Evolutionary conservation across 768 basidiomycete species (phyloP).

Genomic region (Russula griseocarnosa): DNA sequence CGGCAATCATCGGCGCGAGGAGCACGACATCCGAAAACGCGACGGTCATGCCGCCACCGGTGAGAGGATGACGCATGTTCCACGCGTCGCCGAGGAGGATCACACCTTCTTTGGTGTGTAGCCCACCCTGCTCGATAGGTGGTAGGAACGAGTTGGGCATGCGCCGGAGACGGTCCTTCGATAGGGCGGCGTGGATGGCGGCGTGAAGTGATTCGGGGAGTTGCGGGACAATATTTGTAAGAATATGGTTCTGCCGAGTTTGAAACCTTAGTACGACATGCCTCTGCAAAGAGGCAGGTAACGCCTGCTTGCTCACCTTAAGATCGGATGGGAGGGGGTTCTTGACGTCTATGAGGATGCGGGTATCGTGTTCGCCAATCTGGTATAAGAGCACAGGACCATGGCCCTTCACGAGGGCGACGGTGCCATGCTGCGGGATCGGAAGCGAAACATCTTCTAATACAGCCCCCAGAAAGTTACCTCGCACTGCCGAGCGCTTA

Average conservation of each 20-base stretch:
- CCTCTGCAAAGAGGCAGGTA: background rate
- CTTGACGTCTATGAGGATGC: constrained; percentile 91
- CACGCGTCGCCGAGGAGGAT: constrained; percentile 92
- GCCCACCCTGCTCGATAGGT: constrained; percentile 57
- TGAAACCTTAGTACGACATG: background rate
- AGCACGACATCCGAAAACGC: constrained; percentile 83
- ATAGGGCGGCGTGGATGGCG: constrained; percentile 63
- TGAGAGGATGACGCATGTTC: constrained; percentile 99
- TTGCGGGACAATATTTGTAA: constrained; percentile 69
- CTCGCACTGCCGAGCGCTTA: constrained; percentile 58
- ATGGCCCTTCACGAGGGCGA: constrained; percentile 69
- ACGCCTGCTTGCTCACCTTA: constrained; percentile 44
- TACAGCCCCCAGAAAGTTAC: constrained; percentile 82
- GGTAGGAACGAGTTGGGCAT: constrained; percentile 98
- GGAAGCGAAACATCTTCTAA: constrained; percentile 74
- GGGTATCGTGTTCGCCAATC: constrained; percentile 81
- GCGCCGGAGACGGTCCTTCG: constrained; percentile 73
- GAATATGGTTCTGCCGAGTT: constrained; percentile 57
- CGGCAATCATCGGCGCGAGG: constrained; percentile 56
- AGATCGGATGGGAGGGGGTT: constrained; percentile 76
- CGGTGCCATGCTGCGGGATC: constrained; percentile 76
- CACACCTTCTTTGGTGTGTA: constrained; percentile 56
- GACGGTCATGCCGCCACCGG: constrained; percentile 98
- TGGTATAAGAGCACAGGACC: constrained; percentile 94
- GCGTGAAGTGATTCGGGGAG: constrained; percentile 70